Conservation (phyloP, 2,329 filamentous ascomycete genomes). For the Proliferodiscus dingleyae region DNA sequence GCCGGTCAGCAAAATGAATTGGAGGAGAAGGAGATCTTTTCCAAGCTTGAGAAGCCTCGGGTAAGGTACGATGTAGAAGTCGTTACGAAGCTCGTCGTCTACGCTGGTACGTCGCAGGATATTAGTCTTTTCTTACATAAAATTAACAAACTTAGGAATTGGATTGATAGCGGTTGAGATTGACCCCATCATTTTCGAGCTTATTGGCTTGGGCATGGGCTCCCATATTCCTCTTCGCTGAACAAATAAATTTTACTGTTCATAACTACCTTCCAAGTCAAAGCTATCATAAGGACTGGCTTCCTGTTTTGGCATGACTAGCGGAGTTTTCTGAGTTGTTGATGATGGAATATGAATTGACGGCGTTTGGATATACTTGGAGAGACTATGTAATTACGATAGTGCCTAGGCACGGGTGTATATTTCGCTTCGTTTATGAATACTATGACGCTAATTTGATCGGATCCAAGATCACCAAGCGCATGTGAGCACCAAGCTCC, state of each 20-base stretch:
- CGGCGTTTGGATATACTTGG: constrained; percentile 1
- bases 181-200: constrained; percentile 39
- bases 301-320: not conserved
- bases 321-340: not conserved
- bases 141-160: constrained; percentile 54
- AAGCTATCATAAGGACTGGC: not conserved
- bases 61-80: constrained; percentile 98
- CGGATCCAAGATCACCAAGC: not conserved
- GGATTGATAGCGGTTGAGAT: constrained; percentile 64
- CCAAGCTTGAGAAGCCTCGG: constrained; percentile 74
- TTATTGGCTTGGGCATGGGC: constrained; percentile 37
- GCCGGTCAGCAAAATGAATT: constrained; percentile 44
- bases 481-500: no score
- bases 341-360: not conserved
- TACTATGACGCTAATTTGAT: not conserved
- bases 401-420: not conserved
- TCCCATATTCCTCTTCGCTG: constrained; percentile 14
- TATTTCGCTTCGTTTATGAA: not conserved
- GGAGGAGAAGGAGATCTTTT: constrained; percentile 77
- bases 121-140: not conserved
- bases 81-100: constrained; percentile 92
- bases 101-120: constrained; percentile 67
- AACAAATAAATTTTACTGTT: not conserved
- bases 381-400: not conserved
- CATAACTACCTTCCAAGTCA: not conserved